Evolutionary conservation across 768 basidiomycete genomes (phyloP).

Genomic region (Sporobolomyces pararoseus): DNA sequence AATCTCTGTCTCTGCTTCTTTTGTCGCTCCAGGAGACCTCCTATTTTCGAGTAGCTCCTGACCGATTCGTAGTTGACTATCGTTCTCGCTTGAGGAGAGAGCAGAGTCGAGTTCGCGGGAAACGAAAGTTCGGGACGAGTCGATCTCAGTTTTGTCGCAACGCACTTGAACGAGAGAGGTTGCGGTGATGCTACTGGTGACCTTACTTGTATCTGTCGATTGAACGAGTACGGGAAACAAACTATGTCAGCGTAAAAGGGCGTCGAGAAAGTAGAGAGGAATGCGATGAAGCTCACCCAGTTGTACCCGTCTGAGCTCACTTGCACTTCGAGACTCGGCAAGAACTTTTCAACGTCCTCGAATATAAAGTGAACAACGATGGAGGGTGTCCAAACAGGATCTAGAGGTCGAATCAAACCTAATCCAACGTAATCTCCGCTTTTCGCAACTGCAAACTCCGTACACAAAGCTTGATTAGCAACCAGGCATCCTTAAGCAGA

Average conservation of each 20-base stretch:
- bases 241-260: no score
- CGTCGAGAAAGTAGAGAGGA: not conserved
- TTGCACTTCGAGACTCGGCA: not conserved
- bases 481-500: no score
- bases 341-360: slow-evolving; percentile 24
- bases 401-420: slow-evolving; percentile 27
- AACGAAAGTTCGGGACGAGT: slow-evolving; percentile 21
- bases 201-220: not conserved
- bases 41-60: not conserved
- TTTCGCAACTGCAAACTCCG: slow-evolving; percentile 11
- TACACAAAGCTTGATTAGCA: no score
- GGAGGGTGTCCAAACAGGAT: slow-evolving; percentile 4
- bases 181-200: not conserved
- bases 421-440: slow-evolving; percentile 39
- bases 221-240: no score
- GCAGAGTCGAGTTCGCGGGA: slow-evolving; percentile 15
- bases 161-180: slow-evolving; percentile 6
- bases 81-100: not conserved
- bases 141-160: not conserved
- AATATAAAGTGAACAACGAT: slow-evolving; percentile 14
- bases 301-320: slow-evolving; percentile 27
- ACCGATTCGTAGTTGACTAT: not conserved
- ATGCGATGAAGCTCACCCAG: slow-evolving; percentile 26
- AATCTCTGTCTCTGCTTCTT: not conserved
- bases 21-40: slow-evolving; percentile 4